Conservation (phyloP, 225 moss, liverwort and hornwort species). For the Takakia lepidozioides region DNA sequence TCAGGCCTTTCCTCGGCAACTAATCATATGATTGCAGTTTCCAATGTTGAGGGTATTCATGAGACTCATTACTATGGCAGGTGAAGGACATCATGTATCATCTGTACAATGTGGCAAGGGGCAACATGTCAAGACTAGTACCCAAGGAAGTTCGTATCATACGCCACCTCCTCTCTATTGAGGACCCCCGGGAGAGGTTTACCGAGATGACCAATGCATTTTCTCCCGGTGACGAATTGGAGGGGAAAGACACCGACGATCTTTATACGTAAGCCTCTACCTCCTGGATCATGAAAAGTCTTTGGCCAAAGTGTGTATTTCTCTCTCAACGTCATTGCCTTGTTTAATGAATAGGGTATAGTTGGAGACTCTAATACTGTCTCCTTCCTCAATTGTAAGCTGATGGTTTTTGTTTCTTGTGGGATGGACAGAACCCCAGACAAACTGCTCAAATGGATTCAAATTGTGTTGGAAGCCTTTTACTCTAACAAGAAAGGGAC, state of each 20-base stretch:
- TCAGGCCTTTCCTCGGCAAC: too few species aligned
- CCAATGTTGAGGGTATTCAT: too few species aligned
- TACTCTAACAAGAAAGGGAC: constrained; percentile 77
- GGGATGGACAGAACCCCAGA: constrained; percentile 65
- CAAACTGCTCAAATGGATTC: constrained; percentile 67
- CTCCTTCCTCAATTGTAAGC: too few species aligned
- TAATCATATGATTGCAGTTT: too few species aligned
- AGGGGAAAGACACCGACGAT: constrained; percentile 64
- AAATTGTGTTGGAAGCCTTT: constrained; percentile 74
- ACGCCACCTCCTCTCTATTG: constrained; percentile 67
- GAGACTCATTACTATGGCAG: constrained; percentile 39
- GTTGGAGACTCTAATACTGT: too few species aligned
- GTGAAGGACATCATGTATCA: constrained; percentile 91
- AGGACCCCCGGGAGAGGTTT: constrained; percentile 57
- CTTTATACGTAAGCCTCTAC: constrained; percentile 67
- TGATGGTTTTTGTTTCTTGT: constrained; percentile 6
- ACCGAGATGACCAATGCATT: constrained; percentile 75
- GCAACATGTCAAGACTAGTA: constrained; percentile 91
- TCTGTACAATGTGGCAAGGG: constrained; percentile 74
- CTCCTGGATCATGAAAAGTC: too few species aligned
- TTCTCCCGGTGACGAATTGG: constrained; percentile 87
- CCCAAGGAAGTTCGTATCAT: constrained; percentile 89
- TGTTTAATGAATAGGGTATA: too few species aligned
- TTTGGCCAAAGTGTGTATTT: too few species aligned
- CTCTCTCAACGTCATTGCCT: too few species aligned